Evolutionary conservation across 441 rosid genomes (phyloP).

Genomic region (Isatis lusitanica): DNA sequence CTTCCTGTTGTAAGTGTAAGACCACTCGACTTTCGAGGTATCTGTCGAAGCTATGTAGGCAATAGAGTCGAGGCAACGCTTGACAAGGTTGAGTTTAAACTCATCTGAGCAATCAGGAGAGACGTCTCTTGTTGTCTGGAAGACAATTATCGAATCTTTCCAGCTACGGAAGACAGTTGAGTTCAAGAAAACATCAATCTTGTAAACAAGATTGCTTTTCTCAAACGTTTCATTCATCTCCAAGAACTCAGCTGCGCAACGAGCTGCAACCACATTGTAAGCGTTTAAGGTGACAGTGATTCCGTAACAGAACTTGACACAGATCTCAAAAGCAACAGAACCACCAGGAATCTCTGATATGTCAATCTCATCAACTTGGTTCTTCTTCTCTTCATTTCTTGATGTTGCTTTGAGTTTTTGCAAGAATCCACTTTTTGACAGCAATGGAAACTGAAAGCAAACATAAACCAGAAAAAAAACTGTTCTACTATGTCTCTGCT

Average conservation of each 20-base stretch:
- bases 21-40: slow-evolving; percentile 32
- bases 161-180: slow-evolving; percentile 34
- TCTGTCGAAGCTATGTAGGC: slow-evolving; percentile 29
- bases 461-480: background rate
- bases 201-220: slow-evolving; percentile 36
- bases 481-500: background rate
- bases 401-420: slow-evolving; percentile 33
- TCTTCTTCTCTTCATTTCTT: slow-evolving; percentile 21
- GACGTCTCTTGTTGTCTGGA: slow-evolving; percentile 30
- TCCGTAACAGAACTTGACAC: slow-evolving; percentile 35
- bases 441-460: slow-evolving; percentile 32
- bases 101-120: background rate
- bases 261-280: slow-evolving; percentile 31
- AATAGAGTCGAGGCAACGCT: slow-evolving; percentile 27
- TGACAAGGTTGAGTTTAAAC: slow-evolving; percentile 8
- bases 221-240: slow-evolving; percentile 37
- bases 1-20: slow-evolving; percentile 34
- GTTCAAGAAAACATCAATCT: slow-evolving; percentile 40
- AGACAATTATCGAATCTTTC: slow-evolving; percentile 36
- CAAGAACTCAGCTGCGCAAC: slow-evolving; percentile 37
- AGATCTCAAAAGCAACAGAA: slow-evolving; percentile 35
- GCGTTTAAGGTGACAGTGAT: slow-evolving; percentile 37
- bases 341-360: slow-evolving; percentile 37
- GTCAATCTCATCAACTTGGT: slow-evolving; percentile 20
- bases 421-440: slow-evolving; percentile 31